Evolutionary conservation across 768 basidiomycete genomes (phyloP).

Genomic region (Cystofilobasidium macerans): DNA sequence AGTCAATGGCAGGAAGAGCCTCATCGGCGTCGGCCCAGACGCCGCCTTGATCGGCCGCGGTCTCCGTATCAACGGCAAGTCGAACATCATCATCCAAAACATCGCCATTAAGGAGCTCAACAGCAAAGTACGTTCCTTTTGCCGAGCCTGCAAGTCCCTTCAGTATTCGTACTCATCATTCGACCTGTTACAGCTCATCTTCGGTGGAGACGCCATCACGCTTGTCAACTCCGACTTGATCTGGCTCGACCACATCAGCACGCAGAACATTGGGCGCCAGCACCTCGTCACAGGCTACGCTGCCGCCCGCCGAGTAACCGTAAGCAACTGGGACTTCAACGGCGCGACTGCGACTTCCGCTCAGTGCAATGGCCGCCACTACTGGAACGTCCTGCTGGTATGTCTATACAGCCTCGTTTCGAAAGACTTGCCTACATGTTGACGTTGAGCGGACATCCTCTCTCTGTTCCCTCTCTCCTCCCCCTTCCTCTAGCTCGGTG

Average conservation of each 20-base stretch:
- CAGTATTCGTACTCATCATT: too few species aligned
- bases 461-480: not conserved
- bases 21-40: constrained; percentile 3
- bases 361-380: not conserved
- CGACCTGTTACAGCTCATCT: not conserved
- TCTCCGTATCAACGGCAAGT: not conserved
- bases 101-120: not conserved
- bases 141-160: too few species aligned
- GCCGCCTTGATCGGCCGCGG: not conserved
- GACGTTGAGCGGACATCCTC: too few species aligned
- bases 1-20: not conserved
- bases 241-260: constrained; percentile 11
- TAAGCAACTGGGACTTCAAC: constrained; percentile 6
- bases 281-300: not conserved
- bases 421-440: too few species aligned
- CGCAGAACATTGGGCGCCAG: not conserved
- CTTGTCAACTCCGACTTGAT: not conserved
- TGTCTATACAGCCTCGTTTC: not conserved
- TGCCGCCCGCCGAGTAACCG: not conserved
- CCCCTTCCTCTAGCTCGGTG: not conserved
- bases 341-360: not conserved
- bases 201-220: constrained; percentile 1
- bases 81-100: constrained; percentile 12
- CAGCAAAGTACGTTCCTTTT: too few species aligned
- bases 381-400: not conserved